A percentile compares a stretch with the other conserved stretches of the same genome.
Evolutionary conservation across 108 stramenopile species (phyloP).

Genomic region (Cyclotella atomus): DNA sequence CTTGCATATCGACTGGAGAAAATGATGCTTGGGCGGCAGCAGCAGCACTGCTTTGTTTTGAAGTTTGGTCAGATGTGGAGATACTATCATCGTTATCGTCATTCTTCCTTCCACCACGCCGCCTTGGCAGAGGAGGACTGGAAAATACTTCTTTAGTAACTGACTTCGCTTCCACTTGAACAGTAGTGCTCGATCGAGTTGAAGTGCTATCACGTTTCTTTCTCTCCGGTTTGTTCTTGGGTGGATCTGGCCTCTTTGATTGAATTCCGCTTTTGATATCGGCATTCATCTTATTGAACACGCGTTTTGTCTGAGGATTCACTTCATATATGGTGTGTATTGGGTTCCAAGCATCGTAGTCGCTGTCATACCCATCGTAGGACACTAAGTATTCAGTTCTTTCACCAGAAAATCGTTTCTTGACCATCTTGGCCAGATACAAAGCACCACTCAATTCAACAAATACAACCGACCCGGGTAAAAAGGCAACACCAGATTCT

Average conservation of each 20-base stretch:
- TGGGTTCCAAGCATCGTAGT: conserved; percentile 53
- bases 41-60: background rate
- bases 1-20: conserved; percentile 33
- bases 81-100: conserved; percentile 27
- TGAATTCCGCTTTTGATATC: conserved; percentile 22
- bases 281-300: conserved; percentile 42
- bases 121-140: conserved; percentile 18
- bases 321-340: conserved; percentile 55
- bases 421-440: conserved; percentile 58
- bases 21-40: conserved; percentile 2
- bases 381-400: conserved; percentile 46
- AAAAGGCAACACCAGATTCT: conserved; percentile 49
- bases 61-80: background rate
- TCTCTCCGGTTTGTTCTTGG: conserved; percentile 13
- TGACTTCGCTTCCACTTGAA: background rate
- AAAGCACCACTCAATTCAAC: conserved; percentile 40
- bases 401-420: conserved; percentile 47
- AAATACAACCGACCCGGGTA: conserved; percentile 56
- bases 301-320: conserved; percentile 49
- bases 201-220: conserved; percentile 6
- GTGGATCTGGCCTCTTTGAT: conserved; percentile 12
- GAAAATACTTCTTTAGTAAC: conserved; percentile 13
- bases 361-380: conserved; percentile 49
- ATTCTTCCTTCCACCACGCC: conserved; percentile 26
- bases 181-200: background rate